A percentile compares a stretch with the other conserved stretches of the same genome.
Conservation (phyloP, 2,329 filamentous ascomycete genomes). For the Fusarium odoratissimum region DNA sequence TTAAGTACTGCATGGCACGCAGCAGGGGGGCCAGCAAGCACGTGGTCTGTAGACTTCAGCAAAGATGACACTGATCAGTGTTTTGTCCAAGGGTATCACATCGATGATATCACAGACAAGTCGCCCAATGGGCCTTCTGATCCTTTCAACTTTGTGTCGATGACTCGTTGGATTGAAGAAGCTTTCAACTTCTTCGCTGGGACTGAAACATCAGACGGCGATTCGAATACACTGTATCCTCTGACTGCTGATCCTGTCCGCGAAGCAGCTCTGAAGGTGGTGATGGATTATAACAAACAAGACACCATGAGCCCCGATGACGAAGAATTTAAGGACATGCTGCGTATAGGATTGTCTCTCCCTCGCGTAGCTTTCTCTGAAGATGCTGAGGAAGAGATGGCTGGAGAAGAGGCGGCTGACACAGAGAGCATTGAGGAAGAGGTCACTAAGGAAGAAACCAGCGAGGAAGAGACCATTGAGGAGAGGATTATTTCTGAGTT, state of each 20-base stretch:
- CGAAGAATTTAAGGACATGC: rapidly evolving
- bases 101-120: neutral
- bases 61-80: neutral
- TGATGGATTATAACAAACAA: neutral
- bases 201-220: rapidly evolving
- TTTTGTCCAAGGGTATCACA: neutral
- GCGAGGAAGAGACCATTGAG: too few species aligned
- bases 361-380: rapidly evolving
- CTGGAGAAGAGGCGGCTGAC: neutral
- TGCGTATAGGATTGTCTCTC: rapidly evolving
- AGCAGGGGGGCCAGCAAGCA: neutral
- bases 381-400: rapidly evolving
- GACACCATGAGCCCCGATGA: neutral
- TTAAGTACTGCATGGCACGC: neutral
- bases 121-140: rapidly evolving
- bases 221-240: neutral
- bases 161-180: neutral
- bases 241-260: neutral
- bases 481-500: rapidly evolving
- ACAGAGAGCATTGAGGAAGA: too few species aligned
- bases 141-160: rapidly evolving
- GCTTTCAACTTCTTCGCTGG: neutral
- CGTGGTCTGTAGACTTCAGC: neutral
- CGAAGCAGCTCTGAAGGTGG: neutral
- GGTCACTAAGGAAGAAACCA: too few species aligned